phyloP scores from a whole-genome alignment of 106 monocot genomes.

The Chionographis japonica region DNA sequence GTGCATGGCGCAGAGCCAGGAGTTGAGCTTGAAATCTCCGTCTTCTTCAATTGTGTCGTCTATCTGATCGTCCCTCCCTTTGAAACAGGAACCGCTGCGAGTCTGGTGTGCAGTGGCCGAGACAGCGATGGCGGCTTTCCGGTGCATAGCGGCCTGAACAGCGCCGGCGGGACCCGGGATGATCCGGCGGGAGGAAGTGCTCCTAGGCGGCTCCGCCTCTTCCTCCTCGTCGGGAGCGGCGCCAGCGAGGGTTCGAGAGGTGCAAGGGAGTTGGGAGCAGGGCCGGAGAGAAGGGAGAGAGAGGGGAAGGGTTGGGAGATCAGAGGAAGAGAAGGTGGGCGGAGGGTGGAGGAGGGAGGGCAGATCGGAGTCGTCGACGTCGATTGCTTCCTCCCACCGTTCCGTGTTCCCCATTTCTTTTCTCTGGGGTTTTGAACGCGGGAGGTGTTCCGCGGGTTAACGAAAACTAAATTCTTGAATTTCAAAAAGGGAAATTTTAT shows the following conservation, averaged over 20 bases:
- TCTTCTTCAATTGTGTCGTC: constrained; percentile 17
- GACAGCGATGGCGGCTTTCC: constrained; percentile 12
- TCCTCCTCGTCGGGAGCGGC: not conserved
- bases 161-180: constrained; percentile 75
- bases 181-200: not conserved
- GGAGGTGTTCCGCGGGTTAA: too few relatives aligned
- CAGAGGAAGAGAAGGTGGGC: not conserved
- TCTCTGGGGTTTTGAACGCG: too few relatives aligned
- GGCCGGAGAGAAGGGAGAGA: constrained; percentile 26
- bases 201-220: not conserved
- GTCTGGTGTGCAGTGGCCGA: not conserved
- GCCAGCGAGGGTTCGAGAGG: constrained; percentile 7
- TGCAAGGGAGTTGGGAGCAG: constrained; percentile 18
- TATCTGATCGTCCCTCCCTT: not conserved
- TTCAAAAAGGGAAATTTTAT: too few relatives aligned
- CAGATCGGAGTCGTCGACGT: constrained; percentile 71
- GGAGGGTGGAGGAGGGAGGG: constrained; percentile 7
- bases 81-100: not conserved
- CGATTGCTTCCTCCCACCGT: constrained; percentile 47
- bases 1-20: constrained; percentile 53
- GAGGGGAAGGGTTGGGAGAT: not conserved
- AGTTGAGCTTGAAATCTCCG: constrained; percentile 47
- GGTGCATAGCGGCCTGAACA: constrained; percentile 53
- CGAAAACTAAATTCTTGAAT: too few relatives aligned
- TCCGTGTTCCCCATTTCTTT: not conserved